Percentiles rank a stretch among this genome's conserved stretches.
Evolutionary conservation across 345 rosid species (phyloP).

Genomic region (Brassica juncea): DNA sequence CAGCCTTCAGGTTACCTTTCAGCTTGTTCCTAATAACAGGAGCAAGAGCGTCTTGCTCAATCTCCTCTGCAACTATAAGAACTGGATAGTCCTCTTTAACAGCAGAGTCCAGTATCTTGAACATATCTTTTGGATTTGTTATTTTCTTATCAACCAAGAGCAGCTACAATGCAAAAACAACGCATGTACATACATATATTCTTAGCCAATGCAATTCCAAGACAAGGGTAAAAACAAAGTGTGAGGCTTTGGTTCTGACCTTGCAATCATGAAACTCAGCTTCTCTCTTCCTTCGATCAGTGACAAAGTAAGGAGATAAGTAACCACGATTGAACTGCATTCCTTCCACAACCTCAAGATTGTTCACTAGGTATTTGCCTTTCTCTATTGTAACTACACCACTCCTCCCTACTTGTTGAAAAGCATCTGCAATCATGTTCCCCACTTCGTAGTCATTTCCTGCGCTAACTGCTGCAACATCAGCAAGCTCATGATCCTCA

Average conservation of each 20-base stretch:
- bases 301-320: conserved; percentile 80
- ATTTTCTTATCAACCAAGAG: conserved; percentile 89
- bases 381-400: conserved; percentile 80
- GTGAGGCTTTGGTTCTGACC: conserved; percentile 44
- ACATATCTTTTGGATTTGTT: conserved; percentile 73
- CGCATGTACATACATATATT: conserved; percentile 2
- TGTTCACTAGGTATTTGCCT: conserved; percentile 59
- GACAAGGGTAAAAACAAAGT: background rate
- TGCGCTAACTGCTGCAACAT: conserved; percentile 90
- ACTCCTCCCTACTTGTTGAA: conserved; percentile 64
- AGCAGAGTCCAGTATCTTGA: conserved; percentile 80
- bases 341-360: conserved; percentile 74
- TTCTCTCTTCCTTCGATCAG: conserved; percentile 63
- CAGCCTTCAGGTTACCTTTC: conserved; percentile 73
- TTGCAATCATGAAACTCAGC: conserved; percentile 78
- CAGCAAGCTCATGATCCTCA: conserved; percentile 73
- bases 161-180: conserved; percentile 56
- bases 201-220: conserved; percentile 40
- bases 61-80: conserved; percentile 75
- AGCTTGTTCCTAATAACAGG: conserved; percentile 82
- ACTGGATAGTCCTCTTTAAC: conserved; percentile 83
- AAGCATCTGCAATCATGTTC: conserved; percentile 70
- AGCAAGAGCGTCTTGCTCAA: conserved; percentile 82
- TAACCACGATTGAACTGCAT: conserved; percentile 92
- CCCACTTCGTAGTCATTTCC: conserved; percentile 80